phyloP scores from a whole-genome alignment of 176 grass and related monocot genomes.

The Puya raimondii region DNA sequence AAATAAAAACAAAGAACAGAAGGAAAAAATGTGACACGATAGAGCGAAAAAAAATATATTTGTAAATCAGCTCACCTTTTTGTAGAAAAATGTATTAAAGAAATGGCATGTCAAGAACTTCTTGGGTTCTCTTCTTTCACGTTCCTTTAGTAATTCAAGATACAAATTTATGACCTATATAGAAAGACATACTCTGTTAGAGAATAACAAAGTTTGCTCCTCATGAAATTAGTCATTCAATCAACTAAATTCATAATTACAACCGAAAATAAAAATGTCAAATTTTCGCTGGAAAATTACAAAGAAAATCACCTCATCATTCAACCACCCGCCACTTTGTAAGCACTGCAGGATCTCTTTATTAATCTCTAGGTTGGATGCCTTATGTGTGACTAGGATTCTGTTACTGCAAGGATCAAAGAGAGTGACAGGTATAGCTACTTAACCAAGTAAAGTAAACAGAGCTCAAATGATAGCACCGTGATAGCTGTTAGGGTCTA shows the following conservation, averaged over 20 bases:
- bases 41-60: conserved; percentile 4
- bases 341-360: conserved; percentile 53
- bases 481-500: conserved; percentile 8
- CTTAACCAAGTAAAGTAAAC: no score
- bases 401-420: conserved; percentile 29
- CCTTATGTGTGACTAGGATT: conserved; percentile 39
- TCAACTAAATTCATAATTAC: conserved; percentile 2
- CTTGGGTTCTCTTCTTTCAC: conserved; percentile 49
- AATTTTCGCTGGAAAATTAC: background rate
- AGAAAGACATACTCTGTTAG: conserved; percentile 1
- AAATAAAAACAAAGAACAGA: no score
- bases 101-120: conserved; percentile 79
- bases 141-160: conserved; percentile 71
- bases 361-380: conserved; percentile 63
- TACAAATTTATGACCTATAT: conserved; percentile 81
- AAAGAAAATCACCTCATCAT: conserved; percentile 56
- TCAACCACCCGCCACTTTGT: conserved; percentile 54
- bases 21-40: no score
- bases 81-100: conserved; percentile 88
- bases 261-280: background rate
- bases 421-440: conserved; percentile 4
- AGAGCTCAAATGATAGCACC: background rate
- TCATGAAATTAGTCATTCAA: conserved; percentile 3
- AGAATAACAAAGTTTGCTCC: background rate
- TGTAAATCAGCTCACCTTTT: conserved; percentile 38